A percentile compares a stretch with the other conserved stretches of the same genome.
These are phyloP conservation scores for Diaporthe ilicicola DNA, from an alignment of 2,329 filamentous ascomycete species.

Conservation along the genomic window DNA sequence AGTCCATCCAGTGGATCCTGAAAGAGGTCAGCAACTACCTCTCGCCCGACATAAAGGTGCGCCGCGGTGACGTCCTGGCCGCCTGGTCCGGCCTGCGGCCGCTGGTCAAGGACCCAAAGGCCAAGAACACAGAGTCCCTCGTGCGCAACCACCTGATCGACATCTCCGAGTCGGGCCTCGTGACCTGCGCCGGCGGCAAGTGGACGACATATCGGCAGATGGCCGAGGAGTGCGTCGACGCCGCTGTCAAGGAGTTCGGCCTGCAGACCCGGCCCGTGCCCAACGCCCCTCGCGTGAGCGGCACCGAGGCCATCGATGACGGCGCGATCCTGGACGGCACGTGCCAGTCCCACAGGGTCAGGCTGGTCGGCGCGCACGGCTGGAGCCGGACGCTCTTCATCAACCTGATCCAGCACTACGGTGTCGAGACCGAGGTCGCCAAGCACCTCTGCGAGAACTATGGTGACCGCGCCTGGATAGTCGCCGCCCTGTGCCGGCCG, in stretches of 20 bases:
- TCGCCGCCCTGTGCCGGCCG: conserved; percentile 80
- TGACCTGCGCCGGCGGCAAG: conserved; percentile 85
- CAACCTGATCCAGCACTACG: conserved; percentile 92
- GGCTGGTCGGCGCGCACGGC: conserved; percentile 80
- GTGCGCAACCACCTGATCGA: conserved; percentile 85
- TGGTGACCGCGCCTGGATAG: conserved; percentile 91
- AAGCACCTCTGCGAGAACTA: conserved; percentile 89
- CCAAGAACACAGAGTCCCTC: conserved; percentile 82
- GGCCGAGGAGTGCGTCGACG: conserved; percentile 86
- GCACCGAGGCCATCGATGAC: conserved; percentile 74
- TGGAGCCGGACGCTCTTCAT: conserved; percentile 92
- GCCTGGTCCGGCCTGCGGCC: conserved; percentile 84
- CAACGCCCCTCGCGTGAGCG: conserved; percentile 71
- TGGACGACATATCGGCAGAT: conserved; percentile 92
- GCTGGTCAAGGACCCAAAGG: conserved; percentile 81
- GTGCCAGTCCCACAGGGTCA: conserved; percentile 79
- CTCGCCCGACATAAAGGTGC: conserved; percentile 77
- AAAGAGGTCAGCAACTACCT: conserved; percentile 81
- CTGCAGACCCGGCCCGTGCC: conserved; percentile 62
- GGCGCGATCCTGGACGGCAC: conserved; percentile 74
- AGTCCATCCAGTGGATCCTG: conserved; percentile 85
- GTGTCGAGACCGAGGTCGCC: conserved; percentile 89
- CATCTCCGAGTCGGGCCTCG: conserved; percentile 75
- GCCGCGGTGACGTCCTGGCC: conserved; percentile 78
- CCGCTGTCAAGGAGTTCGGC: conserved; percentile 73